Percentiles rank a stretch among this genome's conserved stretches.
These are phyloP conservation scores for Dactylellina haptotyla DNA, from an alignment of 2,329 filamentous ascomycete genomes.

Conservation along the genomic window DNA sequence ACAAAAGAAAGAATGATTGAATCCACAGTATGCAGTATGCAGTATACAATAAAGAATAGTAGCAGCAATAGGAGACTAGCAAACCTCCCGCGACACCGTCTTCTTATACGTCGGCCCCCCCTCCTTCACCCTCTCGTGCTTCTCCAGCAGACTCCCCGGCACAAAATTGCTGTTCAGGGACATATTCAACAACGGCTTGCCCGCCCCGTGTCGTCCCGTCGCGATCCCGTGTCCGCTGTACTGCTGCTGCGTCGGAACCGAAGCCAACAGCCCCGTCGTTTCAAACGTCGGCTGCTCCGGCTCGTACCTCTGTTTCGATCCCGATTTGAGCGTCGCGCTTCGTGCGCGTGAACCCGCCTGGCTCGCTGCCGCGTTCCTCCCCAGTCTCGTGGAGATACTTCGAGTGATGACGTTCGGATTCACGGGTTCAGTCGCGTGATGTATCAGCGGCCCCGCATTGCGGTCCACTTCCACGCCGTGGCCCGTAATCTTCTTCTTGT, in stretches of 20 bases:
- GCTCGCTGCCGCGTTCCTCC: neutral
- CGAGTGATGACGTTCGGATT: constrained; percentile 20
- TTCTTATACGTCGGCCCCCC: constrained; percentile 43
- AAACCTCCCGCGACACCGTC: constrained; percentile 30
- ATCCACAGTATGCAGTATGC: neutral
- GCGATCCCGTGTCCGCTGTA: constrained; percentile 33
- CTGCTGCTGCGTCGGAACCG: constrained; percentile 13
- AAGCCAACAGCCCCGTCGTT: constrained; percentile 46
- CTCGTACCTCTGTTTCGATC: constrained; percentile 34
- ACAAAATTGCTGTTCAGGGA: constrained; percentile 45
- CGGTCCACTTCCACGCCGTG: constrained; percentile 45
- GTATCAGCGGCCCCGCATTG: constrained; percentile 42
- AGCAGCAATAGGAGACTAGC: neutral
- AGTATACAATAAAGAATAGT: neutral
- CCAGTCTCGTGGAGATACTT: constrained; percentile 48
- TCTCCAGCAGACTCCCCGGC: constrained; percentile 47
- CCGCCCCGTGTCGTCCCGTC: constrained; percentile 33
- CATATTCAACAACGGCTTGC: constrained; percentile 47
- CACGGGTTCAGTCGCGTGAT: constrained; percentile 34
- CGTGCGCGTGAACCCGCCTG: constrained; percentile 16
- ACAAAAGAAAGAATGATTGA: constrained; percentile 12
- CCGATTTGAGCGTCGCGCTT: constrained; percentile 38
- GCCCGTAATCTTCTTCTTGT: constrained; percentile 50
- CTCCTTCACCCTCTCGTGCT: constrained; percentile 48
- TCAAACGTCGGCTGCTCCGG: constrained; percentile 36